Evolutionary conservation across 2,329 filamentous ascomycete species (phyloP).

Genomic region (Aphanoascus verrucosus): DNA sequence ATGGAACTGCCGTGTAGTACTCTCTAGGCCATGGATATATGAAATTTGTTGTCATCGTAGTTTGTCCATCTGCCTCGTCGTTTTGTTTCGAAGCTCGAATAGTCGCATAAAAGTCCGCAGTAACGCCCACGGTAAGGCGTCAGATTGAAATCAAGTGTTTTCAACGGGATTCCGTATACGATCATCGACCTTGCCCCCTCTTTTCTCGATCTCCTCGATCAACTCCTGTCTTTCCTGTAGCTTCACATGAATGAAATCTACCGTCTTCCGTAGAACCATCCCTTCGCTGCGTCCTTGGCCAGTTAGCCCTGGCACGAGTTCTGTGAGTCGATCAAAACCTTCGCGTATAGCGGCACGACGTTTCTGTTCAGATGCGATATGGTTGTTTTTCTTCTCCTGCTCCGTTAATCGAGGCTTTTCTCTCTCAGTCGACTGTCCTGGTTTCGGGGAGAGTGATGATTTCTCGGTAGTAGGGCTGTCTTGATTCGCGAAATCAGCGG

Average conservation of each 20-base stretch:
- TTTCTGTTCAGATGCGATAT: conserved; percentile 57
- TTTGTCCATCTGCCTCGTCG: no score
- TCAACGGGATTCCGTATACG: conserved; percentile 23
- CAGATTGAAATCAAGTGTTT: not conserved
- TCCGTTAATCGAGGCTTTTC: conserved; percentile 42
- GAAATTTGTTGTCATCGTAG: no score
- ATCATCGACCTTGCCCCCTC: conserved; percentile 46
- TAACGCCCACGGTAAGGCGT: not conserved
- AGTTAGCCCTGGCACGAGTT: conserved; percentile 68
- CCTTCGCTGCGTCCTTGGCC: conserved; percentile 79
- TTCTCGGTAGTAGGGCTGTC: not conserved
- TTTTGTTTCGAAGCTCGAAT: no score
- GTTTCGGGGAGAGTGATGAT: conserved; percentile 8
- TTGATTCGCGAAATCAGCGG: not conserved
- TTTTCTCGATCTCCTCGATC: conserved; percentile 48
- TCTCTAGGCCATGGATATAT: no score
- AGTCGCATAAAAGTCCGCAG: not conserved
- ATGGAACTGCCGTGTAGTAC: no score
- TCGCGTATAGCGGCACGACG: conserved; percentile 65
- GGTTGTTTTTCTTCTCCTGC: conserved; percentile 62
- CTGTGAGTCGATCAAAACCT: conserved; percentile 70
- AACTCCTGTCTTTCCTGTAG: conserved; percentile 49
- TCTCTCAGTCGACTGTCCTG: not conserved
- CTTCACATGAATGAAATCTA: conserved; percentile 54
- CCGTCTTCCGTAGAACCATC: conserved; percentile 62